A percentile compares a stretch with the other conserved stretches of the same genome.
phyloP scores from a whole-genome alignment of 306 rosid genomes.

The Vigna mungo region DNA sequence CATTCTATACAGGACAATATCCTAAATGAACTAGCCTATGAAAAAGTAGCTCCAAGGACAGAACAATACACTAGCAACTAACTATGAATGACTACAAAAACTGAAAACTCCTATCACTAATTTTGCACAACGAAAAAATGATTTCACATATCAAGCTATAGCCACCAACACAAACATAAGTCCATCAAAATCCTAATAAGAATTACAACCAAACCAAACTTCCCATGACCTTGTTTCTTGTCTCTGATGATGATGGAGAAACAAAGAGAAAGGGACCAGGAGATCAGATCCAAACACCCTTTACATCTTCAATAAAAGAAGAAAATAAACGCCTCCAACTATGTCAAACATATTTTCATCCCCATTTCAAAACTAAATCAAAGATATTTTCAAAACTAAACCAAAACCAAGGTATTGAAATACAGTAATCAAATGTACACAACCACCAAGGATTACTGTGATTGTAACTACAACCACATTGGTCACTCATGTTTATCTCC shows the following conservation, averaged over 20 bases:
- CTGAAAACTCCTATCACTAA: not conserved
- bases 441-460: not conserved
- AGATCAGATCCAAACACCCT: not conserved
- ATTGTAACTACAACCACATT: not conserved
- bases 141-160: constrained; percentile 7
- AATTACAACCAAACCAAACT: not conserved
- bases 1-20: not conserved
- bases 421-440: not conserved
- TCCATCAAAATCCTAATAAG: not conserved
- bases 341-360: not conserved
- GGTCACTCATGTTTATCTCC: not conserved
- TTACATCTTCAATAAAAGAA: not conserved
- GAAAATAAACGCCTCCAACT: not conserved
- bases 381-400: not conserved
- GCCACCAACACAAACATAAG: not conserved
- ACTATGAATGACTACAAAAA: not conserved
- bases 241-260: not conserved
- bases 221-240: not conserved
- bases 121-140: not conserved
- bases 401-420: not conserved
- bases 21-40: not conserved
- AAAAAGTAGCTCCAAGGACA: not conserved
- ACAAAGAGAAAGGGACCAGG: not conserved
- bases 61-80: not conserved
- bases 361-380: constrained; percentile 7